phyloP scores from a whole-genome alignment of 768 basidiomycete species.

The Rhizopogon salebrosus region DNA sequence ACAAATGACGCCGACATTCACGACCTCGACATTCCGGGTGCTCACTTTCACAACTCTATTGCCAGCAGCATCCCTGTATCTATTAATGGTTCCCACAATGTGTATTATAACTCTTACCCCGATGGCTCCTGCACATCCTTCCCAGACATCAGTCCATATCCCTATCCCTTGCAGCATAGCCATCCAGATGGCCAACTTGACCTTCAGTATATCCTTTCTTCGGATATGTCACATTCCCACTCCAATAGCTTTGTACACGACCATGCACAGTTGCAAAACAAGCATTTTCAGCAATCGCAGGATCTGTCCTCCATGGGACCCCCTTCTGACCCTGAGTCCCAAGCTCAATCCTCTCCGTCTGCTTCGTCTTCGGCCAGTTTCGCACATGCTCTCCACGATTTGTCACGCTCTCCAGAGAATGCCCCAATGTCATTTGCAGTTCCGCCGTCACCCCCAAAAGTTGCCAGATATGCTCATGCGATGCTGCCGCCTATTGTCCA shows the following conservation, averaged over 20 bases:
- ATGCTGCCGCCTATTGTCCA: conserved; percentile 29
- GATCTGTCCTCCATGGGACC: conserved; percentile 15
- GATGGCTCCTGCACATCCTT: conserved; percentile 18
- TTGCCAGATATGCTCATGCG: conserved; percentile 20
- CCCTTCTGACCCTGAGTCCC: conserved; percentile 20
- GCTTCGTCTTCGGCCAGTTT: conserved; percentile 19
- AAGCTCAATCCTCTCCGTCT: conserved; percentile 22
- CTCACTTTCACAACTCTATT: conserved; percentile 15
- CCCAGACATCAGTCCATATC: conserved; percentile 12
- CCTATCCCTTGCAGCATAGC: conserved; percentile 22
- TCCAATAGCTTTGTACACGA: conserved; percentile 13
- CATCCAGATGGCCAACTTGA: conserved; percentile 21
- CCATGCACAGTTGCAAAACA: conserved; percentile 22
- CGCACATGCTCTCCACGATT: conserved; percentile 20
- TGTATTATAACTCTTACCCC: conserved; percentile 30
- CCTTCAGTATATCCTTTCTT: conserved; percentile 18
- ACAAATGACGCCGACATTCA: conserved; percentile 23
- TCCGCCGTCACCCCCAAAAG: conserved; percentile 19
- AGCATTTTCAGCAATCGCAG: conserved; percentile 22
- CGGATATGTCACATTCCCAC: conserved; percentile 14
- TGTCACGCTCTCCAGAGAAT: conserved; percentile 16
- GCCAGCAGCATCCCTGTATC: conserved; percentile 24
- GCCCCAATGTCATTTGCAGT: conserved; percentile 12
- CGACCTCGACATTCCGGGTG: conserved; percentile 28
- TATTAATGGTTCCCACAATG: conserved; percentile 18